Percentiles rank a stretch among this genome's conserved stretches.
phyloP scores from a whole-genome alignment of 2,329 filamentous ascomycete genomes.

The Chaetomium sp. region DNA sequence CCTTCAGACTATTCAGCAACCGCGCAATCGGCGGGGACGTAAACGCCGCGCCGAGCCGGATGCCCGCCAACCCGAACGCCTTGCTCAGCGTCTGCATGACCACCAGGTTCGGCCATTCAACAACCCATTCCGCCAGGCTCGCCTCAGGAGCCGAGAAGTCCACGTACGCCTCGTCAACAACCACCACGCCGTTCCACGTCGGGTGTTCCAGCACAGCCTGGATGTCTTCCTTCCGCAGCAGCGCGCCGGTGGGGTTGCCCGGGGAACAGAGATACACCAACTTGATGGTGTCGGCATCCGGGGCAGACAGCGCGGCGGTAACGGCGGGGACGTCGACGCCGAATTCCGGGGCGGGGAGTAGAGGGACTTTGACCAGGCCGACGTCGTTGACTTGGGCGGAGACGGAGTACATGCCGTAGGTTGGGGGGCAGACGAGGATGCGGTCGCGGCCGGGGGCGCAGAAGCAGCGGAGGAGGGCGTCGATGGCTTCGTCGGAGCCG shows the following conservation, averaged over 20 bases:
- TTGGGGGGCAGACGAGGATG: constrained; percentile 91
- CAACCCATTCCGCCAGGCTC: constrained; percentile 85
- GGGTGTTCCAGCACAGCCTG: constrained; percentile 70
- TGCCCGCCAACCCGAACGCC: constrained; percentile 91
- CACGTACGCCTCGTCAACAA: constrained; percentile 92
- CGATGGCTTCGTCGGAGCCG: constrained; percentile 94
- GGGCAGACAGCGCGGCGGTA: constrained; percentile 51
- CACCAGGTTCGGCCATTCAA: constrained; percentile 89
- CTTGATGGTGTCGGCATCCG: constrained; percentile 59
- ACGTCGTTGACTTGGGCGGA: constrained; percentile 94
- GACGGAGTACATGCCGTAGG: constrained; percentile 97
- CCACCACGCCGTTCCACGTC: constrained; percentile 90
- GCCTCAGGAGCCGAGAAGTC: constrained; percentile 76
- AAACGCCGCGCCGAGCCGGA: constrained; percentile 83
- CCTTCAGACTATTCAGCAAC: constrained; percentile 87
- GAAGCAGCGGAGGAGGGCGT: constrained; percentile 88
- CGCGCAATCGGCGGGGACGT: constrained; percentile 65
- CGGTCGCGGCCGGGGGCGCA: constrained; percentile 81
- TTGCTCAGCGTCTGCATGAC: constrained; percentile 99
- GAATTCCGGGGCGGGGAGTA: constrained; percentile 67
- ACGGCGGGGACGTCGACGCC: constrained; percentile 66
- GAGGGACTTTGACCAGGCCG: constrained; percentile 74
- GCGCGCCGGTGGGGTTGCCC: constrained; percentile 82
- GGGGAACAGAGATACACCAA: constrained; percentile 89
- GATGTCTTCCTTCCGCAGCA: constrained; percentile 71